A percentile compares a stretch with the other conserved stretches of the same genome.
These are phyloP conservation scores for Collybiopsis luxurians DNA, from an alignment of 768 basidiomycete species.

Conservation along the genomic window DNA sequence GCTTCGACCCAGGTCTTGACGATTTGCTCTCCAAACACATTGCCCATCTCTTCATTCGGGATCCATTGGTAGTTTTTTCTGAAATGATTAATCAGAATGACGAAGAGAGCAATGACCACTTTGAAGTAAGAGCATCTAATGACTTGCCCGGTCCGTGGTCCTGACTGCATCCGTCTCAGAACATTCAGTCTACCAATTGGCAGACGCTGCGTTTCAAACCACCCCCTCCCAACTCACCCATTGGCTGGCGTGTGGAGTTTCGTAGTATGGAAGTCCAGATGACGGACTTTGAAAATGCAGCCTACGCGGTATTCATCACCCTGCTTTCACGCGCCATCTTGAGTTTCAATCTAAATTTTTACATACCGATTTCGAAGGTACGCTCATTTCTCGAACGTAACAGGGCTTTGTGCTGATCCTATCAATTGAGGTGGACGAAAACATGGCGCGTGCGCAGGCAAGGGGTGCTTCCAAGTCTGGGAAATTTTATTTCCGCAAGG, in stretches of 20 bases:
- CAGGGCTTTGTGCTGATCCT: not conserved
- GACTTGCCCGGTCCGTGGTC: too few relatives aligned
- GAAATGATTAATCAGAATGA: slow-evolving; percentile 96
- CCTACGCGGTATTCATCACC: slow-evolving; percentile 93
- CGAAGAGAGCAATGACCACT: slow-evolving; percentile 84
- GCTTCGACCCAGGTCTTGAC: slow-evolving; percentile 64
- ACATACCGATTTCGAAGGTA: slow-evolving; percentile 96
- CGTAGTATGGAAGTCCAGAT: slow-evolving; percentile 99
- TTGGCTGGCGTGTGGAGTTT: slow-evolving; percentile 99
- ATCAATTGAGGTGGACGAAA: slow-evolving; percentile 81
- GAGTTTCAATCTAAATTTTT: slow-evolving; percentile 88
- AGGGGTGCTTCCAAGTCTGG: slow-evolving; percentile 72
- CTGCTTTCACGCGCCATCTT: slow-evolving; percentile 93
- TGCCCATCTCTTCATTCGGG: slow-evolving; percentile 95
- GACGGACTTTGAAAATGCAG: slow-evolving; percentile 99
- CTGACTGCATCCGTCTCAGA: slow-evolving; percentile 42
- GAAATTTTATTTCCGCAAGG: slow-evolving; percentile 89
- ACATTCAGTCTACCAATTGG: slow-evolving; percentile 99
- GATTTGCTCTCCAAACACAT: slow-evolving; percentile 86
- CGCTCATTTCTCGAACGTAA: not conserved
- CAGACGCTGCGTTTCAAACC: slow-evolving; percentile 99
- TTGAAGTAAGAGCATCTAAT: too few relatives aligned
- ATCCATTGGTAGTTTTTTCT: slow-evolving; percentile 92
- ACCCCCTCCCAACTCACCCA: slow-evolving; percentile 86
- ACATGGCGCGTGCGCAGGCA: slow-evolving; percentile 88